Percentiles rank a stretch among this genome's conserved stretches.
Conservation (phyloP, 2,329 filamentous ascomycete species). For the Cordyceps cicadae region DNA sequence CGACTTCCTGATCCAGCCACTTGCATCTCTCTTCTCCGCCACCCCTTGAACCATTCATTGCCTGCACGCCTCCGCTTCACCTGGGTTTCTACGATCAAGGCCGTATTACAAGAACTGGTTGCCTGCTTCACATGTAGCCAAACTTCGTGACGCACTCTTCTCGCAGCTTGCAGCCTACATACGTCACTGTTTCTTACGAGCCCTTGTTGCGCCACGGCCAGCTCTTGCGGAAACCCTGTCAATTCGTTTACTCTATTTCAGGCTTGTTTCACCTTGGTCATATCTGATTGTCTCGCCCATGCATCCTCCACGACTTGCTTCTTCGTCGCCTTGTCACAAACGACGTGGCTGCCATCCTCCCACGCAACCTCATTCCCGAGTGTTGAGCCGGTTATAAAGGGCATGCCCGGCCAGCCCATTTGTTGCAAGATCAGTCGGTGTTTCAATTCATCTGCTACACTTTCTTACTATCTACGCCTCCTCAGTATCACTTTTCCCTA, state of each 20-base stretch:
- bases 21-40: constrained; percentile 1
- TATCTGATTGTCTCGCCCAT: background rate
- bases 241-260: background rate
- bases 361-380: background rate
- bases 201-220: background rate
- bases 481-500: background rate
- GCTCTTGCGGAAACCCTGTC: background rate
- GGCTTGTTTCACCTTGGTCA: background rate
- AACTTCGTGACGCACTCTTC: background rate
- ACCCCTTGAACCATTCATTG: background rate
- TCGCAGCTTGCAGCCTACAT: background rate
- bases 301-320: background rate
- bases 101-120: background rate
- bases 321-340: background rate
- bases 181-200: background rate
- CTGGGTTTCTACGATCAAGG: background rate
- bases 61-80: background rate
- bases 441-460: background rate
- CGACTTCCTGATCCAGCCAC: constrained; percentile 3
- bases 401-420: background rate
- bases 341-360: background rate
- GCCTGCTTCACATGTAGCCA: background rate
- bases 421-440: background rate
- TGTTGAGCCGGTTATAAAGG: background rate
- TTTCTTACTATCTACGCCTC: background rate